Conservation (phyloP, 83 land plant species). For the Thuja plicata region DNA sequence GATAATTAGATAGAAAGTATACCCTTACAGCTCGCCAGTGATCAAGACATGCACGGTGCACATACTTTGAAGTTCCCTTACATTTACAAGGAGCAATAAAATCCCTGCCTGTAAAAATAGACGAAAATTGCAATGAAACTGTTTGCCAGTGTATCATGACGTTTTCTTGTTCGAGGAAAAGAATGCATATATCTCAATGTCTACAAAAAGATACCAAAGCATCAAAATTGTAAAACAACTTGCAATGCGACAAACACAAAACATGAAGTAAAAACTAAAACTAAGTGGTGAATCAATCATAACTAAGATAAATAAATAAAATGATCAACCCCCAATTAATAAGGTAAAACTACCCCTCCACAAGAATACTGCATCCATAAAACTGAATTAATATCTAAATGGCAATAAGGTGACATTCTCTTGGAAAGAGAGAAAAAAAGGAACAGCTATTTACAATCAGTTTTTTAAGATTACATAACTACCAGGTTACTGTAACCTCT, state of each 20-base stretch:
- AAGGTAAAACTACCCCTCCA: neutral
- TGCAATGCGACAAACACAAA: neutral
- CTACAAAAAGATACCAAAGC: neutral
- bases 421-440: neutral
- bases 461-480: neutral
- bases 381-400: neutral
- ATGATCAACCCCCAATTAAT: neutral
- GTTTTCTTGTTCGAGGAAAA: constrained; percentile 14
- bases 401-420: neutral
- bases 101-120: constrained; percentile 79
- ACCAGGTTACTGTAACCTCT: neutral
- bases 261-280: neutral
- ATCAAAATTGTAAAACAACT: neutral
- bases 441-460: neutral
- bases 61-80: constrained; percentile 93
- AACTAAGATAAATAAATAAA: neutral
- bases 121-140: neutral
- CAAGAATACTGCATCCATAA: neutral
- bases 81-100: constrained; percentile 98
- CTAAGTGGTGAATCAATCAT: neutral
- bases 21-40: constrained; percentile 96
- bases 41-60: constrained; percentile 93
- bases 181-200: neutral
- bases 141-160: constrained; percentile 14
- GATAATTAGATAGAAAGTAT: constrained; percentile 11